Percentiles rank a stretch among this genome's conserved stretches.
Evolutionary conservation across 768 basidiomycete species (phyloP).

Genomic region (Mycena amicta): DNA sequence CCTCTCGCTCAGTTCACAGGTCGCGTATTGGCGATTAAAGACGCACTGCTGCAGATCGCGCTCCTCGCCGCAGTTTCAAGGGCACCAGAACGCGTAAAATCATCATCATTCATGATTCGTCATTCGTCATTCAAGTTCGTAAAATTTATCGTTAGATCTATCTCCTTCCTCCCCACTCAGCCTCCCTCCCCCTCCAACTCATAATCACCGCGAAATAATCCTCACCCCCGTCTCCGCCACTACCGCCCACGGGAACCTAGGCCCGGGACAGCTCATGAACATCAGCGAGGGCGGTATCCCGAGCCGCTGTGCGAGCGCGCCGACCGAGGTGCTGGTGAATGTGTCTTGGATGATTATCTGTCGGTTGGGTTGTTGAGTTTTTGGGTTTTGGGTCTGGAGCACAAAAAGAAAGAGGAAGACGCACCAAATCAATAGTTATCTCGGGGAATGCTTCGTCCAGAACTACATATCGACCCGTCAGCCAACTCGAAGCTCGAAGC

Average conservation of each 20-base stretch:
- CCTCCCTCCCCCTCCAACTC: not conserved
- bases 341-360: conserved; percentile 49
- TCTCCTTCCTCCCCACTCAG: no score
- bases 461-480: conserved; percentile 20
- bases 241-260: conserved; percentile 40
- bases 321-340: conserved; percentile 50
- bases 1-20: no score
- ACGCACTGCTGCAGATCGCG: no score
- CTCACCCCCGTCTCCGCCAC: conserved; percentile 56
- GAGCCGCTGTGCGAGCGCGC: conserved; percentile 51
- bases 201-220: conserved; percentile 42
- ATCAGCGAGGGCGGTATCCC: conserved; percentile 56
- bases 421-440: conserved; percentile 62
- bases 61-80: no score
- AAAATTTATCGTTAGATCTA: no score
- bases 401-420: conserved; percentile 14
- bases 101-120: no score
- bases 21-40: no score
- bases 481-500: not conserved
- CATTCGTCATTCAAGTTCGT: no score
- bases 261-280: conserved; percentile 66
- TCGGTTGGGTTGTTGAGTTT: not conserved
- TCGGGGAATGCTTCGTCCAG: conserved; percentile 58
- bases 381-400: not conserved
- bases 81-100: no score